Base-by-base conservation (phyloP, 495 filamentous ascomycete species). In the Aspergillus steynii region DNA sequence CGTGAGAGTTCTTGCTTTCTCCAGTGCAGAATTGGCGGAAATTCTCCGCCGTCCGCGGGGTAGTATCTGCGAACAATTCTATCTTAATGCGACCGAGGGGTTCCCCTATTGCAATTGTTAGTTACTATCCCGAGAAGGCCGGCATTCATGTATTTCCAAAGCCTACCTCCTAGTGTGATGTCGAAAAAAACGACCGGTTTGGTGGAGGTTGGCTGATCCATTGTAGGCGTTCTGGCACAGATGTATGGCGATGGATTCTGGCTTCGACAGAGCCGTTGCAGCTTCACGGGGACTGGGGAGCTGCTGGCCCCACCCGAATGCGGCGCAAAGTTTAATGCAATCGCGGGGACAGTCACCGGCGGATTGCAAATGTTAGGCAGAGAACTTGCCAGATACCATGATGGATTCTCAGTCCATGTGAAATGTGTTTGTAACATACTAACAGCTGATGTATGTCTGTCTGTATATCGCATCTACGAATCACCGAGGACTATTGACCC, bases 21-120 rank as follows among this genome's bases (percentile, higher is more conserved):
- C 95, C 96, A 0, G 93, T 98, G 76, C 96, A 98, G 77, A 96
- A 96, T 70, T 96, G 91, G 14, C 94, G 90, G 73, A 99, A 97
- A 76, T 99, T 98, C 76, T 97, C 95, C 20, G 94, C 92, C 5
- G 95, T 98, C 61, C 86, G 85, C 32, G 95, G 96, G 0, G 90
- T 90, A 7, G 87, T 78, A 70, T 95, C 82, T 48, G 88, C 86
- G 81, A 93, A 97, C 61, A 99, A 88, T 74, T 97, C 91, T 73
- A 99, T 93, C 67, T 93, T 95, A 63, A 99, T 86, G 32, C 94
- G 88, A 60, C 96, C 96, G 25, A 99, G 85, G 27, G 92, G 86
- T 65, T 97, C 93, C 46, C 93, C 94, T 96, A 53, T 52, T 9
- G 26, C 60, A 50, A 15, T 26, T 12, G 42, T 15, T 7, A 48